Evolutionary conservation across 2,329 filamentous ascomycete species (phyloP), one percentile per base, ranked within the genome.

Genomic region (Trichophyton simii): DNA sequence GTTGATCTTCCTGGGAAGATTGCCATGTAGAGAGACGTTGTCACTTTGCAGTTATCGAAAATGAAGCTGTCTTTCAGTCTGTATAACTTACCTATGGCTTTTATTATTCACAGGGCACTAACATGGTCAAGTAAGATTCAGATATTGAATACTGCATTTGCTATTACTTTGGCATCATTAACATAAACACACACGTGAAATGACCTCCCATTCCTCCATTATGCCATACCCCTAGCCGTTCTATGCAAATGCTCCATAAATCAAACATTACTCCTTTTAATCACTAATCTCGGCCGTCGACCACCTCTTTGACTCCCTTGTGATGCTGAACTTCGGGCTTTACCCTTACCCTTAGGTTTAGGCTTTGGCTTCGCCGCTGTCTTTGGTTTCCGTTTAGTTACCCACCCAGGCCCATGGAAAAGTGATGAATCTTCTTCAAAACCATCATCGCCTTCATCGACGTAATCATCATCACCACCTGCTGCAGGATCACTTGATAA

Each of bases 401-500:
- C 38, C 55, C 55, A 58, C 7, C 55, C 55, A 25, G 34, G 34
- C 9, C 55, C 55, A 22, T 42, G 31, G 34, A 42, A 42, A n/a
- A 58, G 31, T 8, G 55, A 38, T 18, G 38, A 58, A 34, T 58
- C 55, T 18, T 58, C 55, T 7, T 72, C 70, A 20, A 68, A 62
- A 41, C 72, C 71, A 57, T 66, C 69, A n/a, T 66, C 68, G 1
- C 34, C 8, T 38, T 38, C 34, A 38, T 38, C 34, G 9, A 38
- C 71, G 57, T 66, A 69, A n/a, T 66, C 68, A 2, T 72, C 71
- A 58, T 66, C 69, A n/a, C 66, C 68, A 2, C 60, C 67, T 1
- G 68, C 68, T 5, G 59, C 63, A 0, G 66, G 64, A 20, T 72
- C 71, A 62, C 73, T 76, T 11, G 70, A 72, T n/a, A 69, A 65